These are phyloP conservation scores for Pythium periplocum DNA, from an alignment of 352 stramenopile genomes.

Conservation along the genomic window DNA sequence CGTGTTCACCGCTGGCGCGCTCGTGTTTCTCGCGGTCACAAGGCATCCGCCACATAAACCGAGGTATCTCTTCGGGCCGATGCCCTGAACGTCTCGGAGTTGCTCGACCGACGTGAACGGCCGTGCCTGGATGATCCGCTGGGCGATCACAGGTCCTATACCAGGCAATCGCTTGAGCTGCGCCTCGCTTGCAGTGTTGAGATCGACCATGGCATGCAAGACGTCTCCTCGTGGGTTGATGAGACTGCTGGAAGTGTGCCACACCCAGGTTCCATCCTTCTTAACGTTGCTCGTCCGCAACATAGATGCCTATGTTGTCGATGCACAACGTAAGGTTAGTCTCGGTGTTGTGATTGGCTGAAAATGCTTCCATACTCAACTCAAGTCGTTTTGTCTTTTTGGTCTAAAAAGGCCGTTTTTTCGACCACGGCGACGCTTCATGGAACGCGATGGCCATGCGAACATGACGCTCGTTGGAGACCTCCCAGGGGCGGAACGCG, in stretches of 20 bases:
- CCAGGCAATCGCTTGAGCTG: constrained; percentile 37
- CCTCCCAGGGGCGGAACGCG: too few species aligned
- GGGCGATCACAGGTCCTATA: constrained; percentile 31
- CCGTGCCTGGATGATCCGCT: constrained; percentile 34
- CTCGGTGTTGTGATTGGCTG: too few species aligned
- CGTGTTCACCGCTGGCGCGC: neutral
- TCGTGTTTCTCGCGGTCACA: neutral
- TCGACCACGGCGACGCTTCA: too few species aligned
- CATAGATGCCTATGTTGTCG: neutral
- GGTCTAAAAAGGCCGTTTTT: too few species aligned
- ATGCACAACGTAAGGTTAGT: neutral
- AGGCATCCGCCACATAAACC: constrained; percentile 6
- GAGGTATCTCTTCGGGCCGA: constrained; percentile 25
- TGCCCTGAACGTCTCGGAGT: constrained; percentile 35
- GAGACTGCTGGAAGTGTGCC: neutral
- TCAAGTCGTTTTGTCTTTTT: too few species aligned
- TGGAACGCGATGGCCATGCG: too few species aligned
- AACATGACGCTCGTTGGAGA: too few species aligned
- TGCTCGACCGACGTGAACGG: constrained; percentile 35
- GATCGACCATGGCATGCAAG: constrained; percentile 15
- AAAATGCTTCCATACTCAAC: too few species aligned
- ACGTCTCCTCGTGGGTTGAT: neutral
- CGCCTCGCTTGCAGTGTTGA: constrained; percentile 25
- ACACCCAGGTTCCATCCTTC: neutral
- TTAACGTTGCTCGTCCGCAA: neutral